phyloP scores from a whole-genome alignment of 768 basidiomycete species.

The Tulasnella calospora region DNA sequence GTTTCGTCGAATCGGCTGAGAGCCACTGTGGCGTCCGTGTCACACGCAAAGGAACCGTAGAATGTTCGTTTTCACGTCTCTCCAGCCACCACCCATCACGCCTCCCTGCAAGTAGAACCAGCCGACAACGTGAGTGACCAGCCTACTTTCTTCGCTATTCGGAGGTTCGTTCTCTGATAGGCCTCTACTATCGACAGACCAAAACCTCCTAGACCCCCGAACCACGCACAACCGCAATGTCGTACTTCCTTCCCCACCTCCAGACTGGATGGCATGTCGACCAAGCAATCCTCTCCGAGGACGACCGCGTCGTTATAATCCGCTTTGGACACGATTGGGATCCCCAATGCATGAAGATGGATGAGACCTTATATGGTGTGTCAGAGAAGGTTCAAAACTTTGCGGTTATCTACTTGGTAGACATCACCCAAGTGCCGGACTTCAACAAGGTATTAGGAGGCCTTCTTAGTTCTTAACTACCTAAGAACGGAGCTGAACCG shows the following conservation, averaged over 20 bases:
- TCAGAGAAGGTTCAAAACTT: slow-evolving; percentile 98
- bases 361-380: slow-evolving; percentile 88
- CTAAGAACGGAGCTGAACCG: background rate
- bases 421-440: slow-evolving; percentile 95
- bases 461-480: background rate
- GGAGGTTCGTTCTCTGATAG: background rate
- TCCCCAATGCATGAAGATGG: slow-evolving; percentile 96
- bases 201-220: background rate
- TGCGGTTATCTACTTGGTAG: slow-evolving; percentile 90
- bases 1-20: no score
- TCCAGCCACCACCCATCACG: background rate
- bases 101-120: background rate
- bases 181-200: background rate
- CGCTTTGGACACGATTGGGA: slow-evolving; percentile 96
- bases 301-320: slow-evolving; percentile 89
- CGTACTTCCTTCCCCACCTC: slow-evolving; percentile 82
- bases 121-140: background rate
- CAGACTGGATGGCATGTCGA: slow-evolving; percentile 98
- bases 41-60: background rate
- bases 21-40: no score
- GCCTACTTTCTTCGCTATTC: background rate
- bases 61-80: background rate
- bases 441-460: slow-evolving; percentile 79
- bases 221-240: slow-evolving; percentile 44
- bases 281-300: slow-evolving; percentile 97